These are phyloP conservation scores for Camptophora hylomeconis DNA, from an alignment of 2,329 filamentous ascomycete genomes.

Conservation along the genomic window DNA sequence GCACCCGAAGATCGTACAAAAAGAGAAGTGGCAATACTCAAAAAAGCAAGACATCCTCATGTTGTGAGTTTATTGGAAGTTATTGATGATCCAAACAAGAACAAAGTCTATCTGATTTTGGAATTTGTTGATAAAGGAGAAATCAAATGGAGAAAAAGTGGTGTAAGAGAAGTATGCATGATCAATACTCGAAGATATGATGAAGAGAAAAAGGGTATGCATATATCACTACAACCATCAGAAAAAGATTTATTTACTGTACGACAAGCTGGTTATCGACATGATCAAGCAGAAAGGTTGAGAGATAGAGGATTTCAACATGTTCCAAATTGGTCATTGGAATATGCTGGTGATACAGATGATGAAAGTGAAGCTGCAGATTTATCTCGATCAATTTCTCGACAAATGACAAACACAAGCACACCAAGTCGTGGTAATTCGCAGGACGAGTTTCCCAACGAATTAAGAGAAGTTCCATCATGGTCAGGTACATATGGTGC, in stretches of 20 bases:
- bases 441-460: constrained; percentile 13
- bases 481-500: constrained; percentile 62
- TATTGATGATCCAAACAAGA: constrained; percentile 88
- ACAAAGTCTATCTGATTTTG: constrained; percentile 96
- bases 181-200: constrained; percentile 74
- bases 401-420: constrained; percentile 10
- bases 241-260: constrained; percentile 32
- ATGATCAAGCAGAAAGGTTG: constrained; percentile 47
- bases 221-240: constrained; percentile 46
- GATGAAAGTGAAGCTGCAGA: constrained; percentile 31
- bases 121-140: constrained; percentile 92
- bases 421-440: constrained; percentile 8
- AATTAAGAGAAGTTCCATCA: too few relatives aligned
- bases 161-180: constrained; percentile 65
- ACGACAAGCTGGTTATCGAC: constrained; percentile 46
- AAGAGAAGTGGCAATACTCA: constrained; percentile 92
- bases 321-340: constrained; percentile 68
- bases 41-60: constrained; percentile 96
- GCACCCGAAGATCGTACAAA: constrained; percentile 64
- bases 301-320: constrained; percentile 35
- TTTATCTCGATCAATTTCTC: constrained; percentile 20
- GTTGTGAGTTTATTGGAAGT: constrained; percentile 92
- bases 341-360: constrained; percentile 55
- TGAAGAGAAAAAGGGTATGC: constrained; percentile 58
- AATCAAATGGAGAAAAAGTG: constrained; percentile 86